Evolutionary conservation across 768 basidiomycete species (phyloP), one percentile per base, ranked within the genome.

Genomic region (Trametes maxima): DNA sequence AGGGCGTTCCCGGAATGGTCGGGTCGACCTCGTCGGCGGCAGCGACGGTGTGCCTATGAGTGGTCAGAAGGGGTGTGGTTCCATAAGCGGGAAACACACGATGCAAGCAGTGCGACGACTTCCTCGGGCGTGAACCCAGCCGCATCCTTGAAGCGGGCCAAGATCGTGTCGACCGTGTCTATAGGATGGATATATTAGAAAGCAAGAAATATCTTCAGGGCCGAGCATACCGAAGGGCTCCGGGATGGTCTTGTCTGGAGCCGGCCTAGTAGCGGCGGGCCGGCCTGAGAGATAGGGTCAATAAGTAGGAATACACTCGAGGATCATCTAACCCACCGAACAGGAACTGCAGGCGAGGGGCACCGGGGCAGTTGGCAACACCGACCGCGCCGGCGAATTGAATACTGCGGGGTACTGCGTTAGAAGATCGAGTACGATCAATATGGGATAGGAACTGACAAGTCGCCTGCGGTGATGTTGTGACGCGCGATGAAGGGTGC

Each of bases 391-490:
- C 73, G 28, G 74, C 72, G 51, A 77, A 74, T 51, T 76, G 76
- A 47, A 77, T 76, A 52, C 74, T 76, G 36, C 1, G 14, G 16
- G n/a, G 22, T 13, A 25, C 2, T 47, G 19, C 36, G 13, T 11
- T 7, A 14, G 16, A 21, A 2, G 22, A 24, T 7, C 22, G 11
- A 25, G n/a, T 46, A 46, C 17, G 7, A 11, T 33, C 33, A 8
- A 12, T 19, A 45, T 11, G 5, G 6, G 44, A 5, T 16, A 25
- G 16, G 17, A 3, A 69, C 77, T 60, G 52, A 82, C 81, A 83
- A 77, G 69, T 83, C 82, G 40, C 79, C 81, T 22, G 77, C 63
- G 13, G 75, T 70, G 39, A 79, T 71, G 63, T 77, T 74, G 65
- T 78, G 72, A 28, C 68, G 69, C 16, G 65, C 63, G 35, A 77